Percentiles rank a stretch among this genome's conserved stretches.
These are phyloP conservation scores for Trametes punicea DNA, from an alignment of 768 basidiomycete species.

Conservation along the genomic window DNA sequence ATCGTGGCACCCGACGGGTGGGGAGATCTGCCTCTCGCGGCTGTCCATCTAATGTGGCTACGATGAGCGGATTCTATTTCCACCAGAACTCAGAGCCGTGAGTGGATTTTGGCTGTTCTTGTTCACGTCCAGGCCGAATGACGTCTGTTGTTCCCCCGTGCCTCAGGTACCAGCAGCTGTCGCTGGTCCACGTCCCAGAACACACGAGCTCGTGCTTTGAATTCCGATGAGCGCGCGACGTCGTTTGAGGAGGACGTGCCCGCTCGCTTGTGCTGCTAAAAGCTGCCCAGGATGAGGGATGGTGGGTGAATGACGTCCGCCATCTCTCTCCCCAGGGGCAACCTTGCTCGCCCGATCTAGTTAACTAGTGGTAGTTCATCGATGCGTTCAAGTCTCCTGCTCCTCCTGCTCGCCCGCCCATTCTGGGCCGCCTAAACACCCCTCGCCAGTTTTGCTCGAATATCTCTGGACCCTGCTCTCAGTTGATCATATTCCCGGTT, in stretches of 20 bases:
- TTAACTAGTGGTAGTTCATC: conserved; percentile 1
- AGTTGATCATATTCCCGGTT: conserved; percentile 8
- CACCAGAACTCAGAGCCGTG: conserved; percentile 92
- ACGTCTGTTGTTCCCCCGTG: background rate
- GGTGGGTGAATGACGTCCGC: background rate
- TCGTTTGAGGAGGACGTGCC: background rate
- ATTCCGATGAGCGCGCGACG: conserved; percentile 48
- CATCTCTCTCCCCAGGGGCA: background rate
- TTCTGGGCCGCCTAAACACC: background rate
- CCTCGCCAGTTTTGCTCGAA: background rate
- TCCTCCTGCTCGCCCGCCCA: background rate
- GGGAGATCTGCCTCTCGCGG: conserved; percentile 48
- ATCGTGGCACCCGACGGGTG: conserved; percentile 32
- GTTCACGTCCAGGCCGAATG: background rate
- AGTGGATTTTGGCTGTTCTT: conserved; percentile 33
- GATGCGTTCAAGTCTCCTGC: no score
- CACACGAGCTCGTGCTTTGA: conserved; percentile 76
- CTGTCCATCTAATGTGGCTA: conserved; percentile 50
- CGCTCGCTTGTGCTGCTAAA: conserved; percentile 3
- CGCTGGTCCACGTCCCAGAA: conserved; percentile 75
- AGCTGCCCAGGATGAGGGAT: background rate
- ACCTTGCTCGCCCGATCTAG: background rate
- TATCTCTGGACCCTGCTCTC: conserved; percentile 11
- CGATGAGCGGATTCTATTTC: conserved; percentile 91
- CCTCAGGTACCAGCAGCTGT: conserved; percentile 82